Percentiles rank a stretch among this genome's conserved stretches.
These are phyloP conservation scores for Serpula lacrymans DNA, from an alignment of 768 basidiomycete species.

Conservation along the genomic window DNA sequence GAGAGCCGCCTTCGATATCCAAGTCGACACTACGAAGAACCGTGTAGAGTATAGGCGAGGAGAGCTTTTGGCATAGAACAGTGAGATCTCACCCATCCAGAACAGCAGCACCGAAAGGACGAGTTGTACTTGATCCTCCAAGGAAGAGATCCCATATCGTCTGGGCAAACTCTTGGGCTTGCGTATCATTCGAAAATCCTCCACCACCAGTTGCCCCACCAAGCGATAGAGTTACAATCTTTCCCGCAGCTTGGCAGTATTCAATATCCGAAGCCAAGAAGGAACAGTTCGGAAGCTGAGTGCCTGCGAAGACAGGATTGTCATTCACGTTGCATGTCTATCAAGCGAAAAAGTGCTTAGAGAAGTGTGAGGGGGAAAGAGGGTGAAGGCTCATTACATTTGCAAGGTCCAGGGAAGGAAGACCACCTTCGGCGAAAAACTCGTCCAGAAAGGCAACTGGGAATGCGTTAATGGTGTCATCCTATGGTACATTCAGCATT, in stretches of 20 bases:
- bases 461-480: conserved; percentile 64
- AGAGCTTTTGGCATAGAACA: not conserved
- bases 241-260: conserved; percentile 43
- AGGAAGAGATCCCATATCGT: conserved; percentile 45
- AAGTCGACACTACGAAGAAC: conserved; percentile 53
- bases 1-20: conserved; percentile 72
- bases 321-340: conserved; percentile 41
- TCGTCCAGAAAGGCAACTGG: conserved; percentile 64
- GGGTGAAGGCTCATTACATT: conserved; percentile 48
- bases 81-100: conserved; percentile 38
- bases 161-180: conserved; percentile 32
- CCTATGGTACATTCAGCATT: conserved; percentile 33
- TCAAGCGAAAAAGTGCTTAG: not conserved
- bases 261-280: conserved; percentile 39
- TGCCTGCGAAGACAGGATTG: conserved; percentile 40
- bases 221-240: conserved; percentile 44
- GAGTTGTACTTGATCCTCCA: conserved; percentile 38
- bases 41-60: not conserved
- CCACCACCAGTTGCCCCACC: conserved; percentile 42
- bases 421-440: conserved; percentile 60
- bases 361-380: no score
- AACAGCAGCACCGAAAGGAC: conserved; percentile 44
- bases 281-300: conserved; percentile 36
- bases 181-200: conserved; percentile 34
- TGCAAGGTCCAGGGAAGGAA: conserved; percentile 65